phyloP scores from a whole-genome alignment of 768 basidiomycete genomes.

The Myochromella boudieri region DNA sequence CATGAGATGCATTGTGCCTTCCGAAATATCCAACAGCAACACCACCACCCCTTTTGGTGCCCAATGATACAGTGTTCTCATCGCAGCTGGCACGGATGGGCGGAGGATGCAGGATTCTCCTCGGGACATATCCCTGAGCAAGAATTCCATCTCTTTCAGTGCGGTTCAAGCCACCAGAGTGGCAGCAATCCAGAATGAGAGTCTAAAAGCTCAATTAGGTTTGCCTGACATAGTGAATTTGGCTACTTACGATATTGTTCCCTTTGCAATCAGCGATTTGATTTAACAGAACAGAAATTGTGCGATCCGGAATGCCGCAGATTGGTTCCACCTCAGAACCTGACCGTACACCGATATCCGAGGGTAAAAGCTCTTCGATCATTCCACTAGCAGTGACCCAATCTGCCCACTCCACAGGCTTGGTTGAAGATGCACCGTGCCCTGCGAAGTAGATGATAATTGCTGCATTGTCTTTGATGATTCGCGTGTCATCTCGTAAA shows the following conservation, averaged over 20 bases:
- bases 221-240: no score
- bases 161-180: conserved; percentile 37
- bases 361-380: conserved; percentile 35
- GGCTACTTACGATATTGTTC: conserved; percentile 36
- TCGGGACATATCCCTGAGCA: conserved; percentile 16
- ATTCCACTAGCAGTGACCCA: conserved; percentile 24
- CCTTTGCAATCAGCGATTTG: conserved; percentile 37
- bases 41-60: conserved; percentile 11
- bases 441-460: conserved; percentile 46
- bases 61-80: conserved; percentile 18
- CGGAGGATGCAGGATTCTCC: conserved; percentile 27
- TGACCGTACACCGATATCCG: conserved; percentile 24
- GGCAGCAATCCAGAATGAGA: conserved; percentile 47
- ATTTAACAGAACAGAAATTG: conserved; percentile 35
- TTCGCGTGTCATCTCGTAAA: conserved; percentile 22
- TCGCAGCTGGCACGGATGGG: conserved; percentile 25
- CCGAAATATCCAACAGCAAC: conserved; percentile 21
- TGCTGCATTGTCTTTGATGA: conserved; percentile 24
- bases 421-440: conserved; percentile 36
- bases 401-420: conserved; percentile 29
- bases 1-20: conserved; percentile 33
- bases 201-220: conserved; percentile 26
- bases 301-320: conserved; percentile 43
- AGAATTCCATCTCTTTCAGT: background rate
- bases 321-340: conserved; percentile 14